Conservation (phyloP, 768 basidiomycete genomes). For the Leccinum ochraceum region DNA sequence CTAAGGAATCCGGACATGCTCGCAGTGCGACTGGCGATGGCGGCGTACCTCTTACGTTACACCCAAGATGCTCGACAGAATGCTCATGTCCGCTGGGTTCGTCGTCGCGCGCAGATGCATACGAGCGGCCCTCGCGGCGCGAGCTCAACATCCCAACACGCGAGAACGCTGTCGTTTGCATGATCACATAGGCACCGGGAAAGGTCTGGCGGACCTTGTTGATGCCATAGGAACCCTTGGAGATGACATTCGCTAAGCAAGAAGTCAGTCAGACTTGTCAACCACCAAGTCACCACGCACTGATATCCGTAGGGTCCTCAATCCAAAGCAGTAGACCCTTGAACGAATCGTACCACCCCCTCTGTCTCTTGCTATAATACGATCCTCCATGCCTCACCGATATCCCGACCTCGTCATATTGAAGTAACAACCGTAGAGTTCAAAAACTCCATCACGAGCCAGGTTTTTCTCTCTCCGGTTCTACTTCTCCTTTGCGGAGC, state of each 20-base stretch:
- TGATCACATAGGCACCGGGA: conserved; percentile 75
- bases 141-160: conserved; percentile 64
- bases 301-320: conserved; percentile 28
- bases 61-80: conserved; percentile 77
- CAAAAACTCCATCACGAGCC: conserved; percentile 80
- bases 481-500: conserved; percentile 83
- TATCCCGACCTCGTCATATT: too few relatives aligned
- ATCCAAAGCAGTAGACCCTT: conserved; percentile 19
- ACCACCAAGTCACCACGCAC: conserved; percentile 49
- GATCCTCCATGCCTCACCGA: too few relatives aligned
- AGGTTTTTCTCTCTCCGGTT: conserved; percentile 79
- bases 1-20: conserved; percentile 2
- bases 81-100: conserved; percentile 68
- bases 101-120: conserved; percentile 44
- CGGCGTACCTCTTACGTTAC: conserved; percentile 78
- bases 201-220: conserved; percentile 79
- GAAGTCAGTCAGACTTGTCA: conserved; percentile 1
- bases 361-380: too few relatives aligned
- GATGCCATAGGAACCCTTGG: conserved; percentile 84
- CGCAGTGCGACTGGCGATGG: not conserved
- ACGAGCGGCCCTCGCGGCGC: conserved; percentile 49
- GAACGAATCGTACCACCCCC: too few relatives aligned
- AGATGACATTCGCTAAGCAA: conserved; percentile 85
- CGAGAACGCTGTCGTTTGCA: conserved; percentile 73
- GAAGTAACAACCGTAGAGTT: too few relatives aligned